Evolutionary conservation across 257 asterid genomes (phyloP).

Genomic region (Echites panduratus): DNA sequence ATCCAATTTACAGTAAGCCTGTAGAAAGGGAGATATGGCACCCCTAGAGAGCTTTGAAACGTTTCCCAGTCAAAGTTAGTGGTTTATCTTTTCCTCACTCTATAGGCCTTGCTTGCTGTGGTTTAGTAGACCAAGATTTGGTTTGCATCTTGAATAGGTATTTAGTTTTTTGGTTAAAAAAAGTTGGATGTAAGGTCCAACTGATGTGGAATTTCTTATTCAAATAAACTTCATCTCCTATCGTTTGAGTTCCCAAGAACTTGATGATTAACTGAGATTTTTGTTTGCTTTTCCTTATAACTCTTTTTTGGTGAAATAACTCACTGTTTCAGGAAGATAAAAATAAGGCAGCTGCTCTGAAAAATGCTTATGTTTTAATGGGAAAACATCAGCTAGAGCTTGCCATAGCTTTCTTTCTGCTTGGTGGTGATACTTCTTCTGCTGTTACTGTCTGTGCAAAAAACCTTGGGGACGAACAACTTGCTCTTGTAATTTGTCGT

Average conservation of each 20-base stretch:
- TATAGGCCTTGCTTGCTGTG: background rate
- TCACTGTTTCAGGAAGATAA: constrained; percentile 64
- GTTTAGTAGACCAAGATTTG: background rate
- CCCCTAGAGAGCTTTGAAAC: background rate
- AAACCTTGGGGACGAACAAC: constrained; percentile 95
- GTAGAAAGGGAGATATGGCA: background rate
- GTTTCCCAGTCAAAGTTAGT: background rate
- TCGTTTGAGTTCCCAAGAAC: background rate
- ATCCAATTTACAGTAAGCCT: background rate
- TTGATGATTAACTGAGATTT: background rate
- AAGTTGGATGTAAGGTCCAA: background rate
- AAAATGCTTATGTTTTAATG: constrained; percentile 92
- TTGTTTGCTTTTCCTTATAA: background rate
- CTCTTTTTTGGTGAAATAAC: constrained; percentile 3
- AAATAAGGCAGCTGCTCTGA: constrained; percentile 89
- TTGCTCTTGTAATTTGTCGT: constrained; percentile 91
- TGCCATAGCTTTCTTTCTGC: constrained; percentile 93
- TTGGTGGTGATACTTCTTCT: constrained; percentile 93
- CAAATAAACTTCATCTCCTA: background rate
- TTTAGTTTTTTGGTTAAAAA: background rate
- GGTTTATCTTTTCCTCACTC: background rate
- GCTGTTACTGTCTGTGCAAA: constrained; percentile 91
- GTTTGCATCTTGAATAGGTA: background rate
- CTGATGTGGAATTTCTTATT: background rate
- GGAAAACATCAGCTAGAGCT: constrained; percentile 96